Evolutionary conservation across 331 rosid species (phyloP).

Genomic region (Stylosanthes scabra): DNA sequence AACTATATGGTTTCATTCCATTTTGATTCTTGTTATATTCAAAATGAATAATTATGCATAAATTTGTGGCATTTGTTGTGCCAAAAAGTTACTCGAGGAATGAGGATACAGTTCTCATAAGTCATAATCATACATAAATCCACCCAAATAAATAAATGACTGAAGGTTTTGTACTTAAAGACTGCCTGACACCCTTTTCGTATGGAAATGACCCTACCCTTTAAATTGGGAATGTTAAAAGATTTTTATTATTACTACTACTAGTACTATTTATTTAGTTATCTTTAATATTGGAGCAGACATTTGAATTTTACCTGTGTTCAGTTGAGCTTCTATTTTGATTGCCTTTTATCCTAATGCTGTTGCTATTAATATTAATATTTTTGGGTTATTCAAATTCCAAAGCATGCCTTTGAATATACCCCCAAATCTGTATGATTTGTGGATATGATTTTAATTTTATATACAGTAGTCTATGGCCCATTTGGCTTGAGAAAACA

Average conservation of each 20-base stretch:
- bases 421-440: background rate
- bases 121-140: too few species aligned
- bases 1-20: slow-evolving; percentile 11
- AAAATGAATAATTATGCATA: slow-evolving; percentile 8
- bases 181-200: slow-evolving; percentile 4
- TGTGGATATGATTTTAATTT: background rate
- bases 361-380: background rate
- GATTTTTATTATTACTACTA: too few species aligned
- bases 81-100: slow-evolving; percentile 8
- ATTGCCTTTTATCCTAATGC: background rate
- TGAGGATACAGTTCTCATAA: too few species aligned
- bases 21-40: slow-evolving; percentile 17
- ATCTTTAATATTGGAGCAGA: background rate
- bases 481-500: too few species aligned
- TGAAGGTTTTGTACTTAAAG: background rate
- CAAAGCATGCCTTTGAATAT: background rate
- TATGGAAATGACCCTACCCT: background rate
- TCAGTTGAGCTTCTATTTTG: slow-evolving; percentile 2
- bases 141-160: background rate
- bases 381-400: slow-evolving; percentile 10
- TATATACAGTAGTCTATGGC: background rate
- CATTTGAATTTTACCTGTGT: background rate
- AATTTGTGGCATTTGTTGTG: slow-evolving; percentile 16
- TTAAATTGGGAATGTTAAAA: slow-evolving; percentile 1
- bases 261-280: background rate